phyloP scores from a whole-genome alignment of 1,284 basidiomycete genomes.

The Boletus albobrunnescens region DNA sequence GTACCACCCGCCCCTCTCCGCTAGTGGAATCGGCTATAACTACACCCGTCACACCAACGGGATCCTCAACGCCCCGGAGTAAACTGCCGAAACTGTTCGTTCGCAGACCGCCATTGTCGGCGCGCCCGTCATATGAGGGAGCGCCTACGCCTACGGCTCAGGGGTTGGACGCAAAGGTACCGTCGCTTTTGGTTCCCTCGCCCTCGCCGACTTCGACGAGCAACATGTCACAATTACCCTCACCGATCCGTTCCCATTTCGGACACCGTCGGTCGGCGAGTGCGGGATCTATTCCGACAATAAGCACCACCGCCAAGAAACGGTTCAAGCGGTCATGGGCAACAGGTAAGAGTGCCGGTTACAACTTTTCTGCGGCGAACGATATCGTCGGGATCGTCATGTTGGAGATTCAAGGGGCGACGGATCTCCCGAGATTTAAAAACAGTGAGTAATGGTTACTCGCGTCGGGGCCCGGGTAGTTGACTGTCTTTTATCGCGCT shows the following conservation, averaged over 20 bases:
- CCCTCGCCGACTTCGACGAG: constrained; percentile 6
- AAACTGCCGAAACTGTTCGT: constrained; percentile 39
- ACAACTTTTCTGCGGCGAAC: constrained; percentile 63
- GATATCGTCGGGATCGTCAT: constrained; percentile 95
- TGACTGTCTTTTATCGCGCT: constrained; percentile 4
- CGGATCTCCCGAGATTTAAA: constrained; percentile 80
- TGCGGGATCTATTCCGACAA: constrained; percentile 28
- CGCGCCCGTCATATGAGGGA: constrained; percentile 31
- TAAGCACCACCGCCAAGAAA: constrained; percentile 24
- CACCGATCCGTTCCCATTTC: constrained; percentile 17
- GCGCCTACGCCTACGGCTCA: constrained; percentile 12
- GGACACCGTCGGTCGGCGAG: constrained; percentile 33
- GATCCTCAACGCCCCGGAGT: constrained; percentile 14
- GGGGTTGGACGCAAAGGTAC: constrained; percentile 3
- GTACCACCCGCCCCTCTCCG: constrained; percentile 27
- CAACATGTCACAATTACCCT: constrained; percentile 16
- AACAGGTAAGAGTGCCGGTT: constrained; percentile 41
- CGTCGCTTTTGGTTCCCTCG: constrained; percentile 12
- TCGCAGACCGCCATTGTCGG: constrained; percentile 33
- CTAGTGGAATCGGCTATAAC: constrained; percentile 6
- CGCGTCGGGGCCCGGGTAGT: not conserved
- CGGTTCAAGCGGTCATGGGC: constrained; percentile 31
- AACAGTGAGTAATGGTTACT: constrained; percentile 62
- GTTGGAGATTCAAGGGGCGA: constrained; percentile 68
- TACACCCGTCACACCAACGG: constrained; percentile 20